A percentile compares a stretch with the other conserved stretches of the same genome.
Evolutionary conservation across 768 basidiomycete genomes (phyloP).

Genomic region (Collybiopsis luxurians): DNA sequence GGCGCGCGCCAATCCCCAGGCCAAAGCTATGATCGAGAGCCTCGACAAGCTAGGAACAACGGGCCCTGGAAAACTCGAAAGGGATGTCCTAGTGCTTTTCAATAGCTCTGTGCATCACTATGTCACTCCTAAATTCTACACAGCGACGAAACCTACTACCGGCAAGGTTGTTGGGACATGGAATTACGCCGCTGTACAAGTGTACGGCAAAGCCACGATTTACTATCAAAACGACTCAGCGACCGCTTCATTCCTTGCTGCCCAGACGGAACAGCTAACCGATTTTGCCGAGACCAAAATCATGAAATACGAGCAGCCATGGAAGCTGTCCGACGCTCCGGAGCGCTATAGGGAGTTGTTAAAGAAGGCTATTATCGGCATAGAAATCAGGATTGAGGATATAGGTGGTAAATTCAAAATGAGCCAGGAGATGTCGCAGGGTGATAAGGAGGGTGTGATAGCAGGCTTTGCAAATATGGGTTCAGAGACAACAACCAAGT

Average conservation of each 20-base stretch:
- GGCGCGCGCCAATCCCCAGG: conserved; percentile 23
- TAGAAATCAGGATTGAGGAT: conserved; percentile 19
- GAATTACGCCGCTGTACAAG: conserved; percentile 25
- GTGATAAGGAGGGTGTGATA: conserved; percentile 19
- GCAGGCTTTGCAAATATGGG: conserved; percentile 17
- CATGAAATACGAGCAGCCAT: conserved; percentile 13
- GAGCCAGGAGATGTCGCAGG: conserved; percentile 19
- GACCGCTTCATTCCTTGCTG: conserved; percentile 11
- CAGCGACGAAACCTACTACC: conserved; percentile 23
- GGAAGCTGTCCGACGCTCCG: conserved; percentile 21
- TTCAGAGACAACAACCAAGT: conserved; percentile 11
- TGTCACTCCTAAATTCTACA: conserved; percentile 24
- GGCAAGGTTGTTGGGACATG: conserved; percentile 25
- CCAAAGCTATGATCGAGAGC: conserved; percentile 19
- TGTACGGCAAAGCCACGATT: conserved; percentile 19
- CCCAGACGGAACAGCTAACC: conserved; percentile 13
- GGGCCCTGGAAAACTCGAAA: background rate
- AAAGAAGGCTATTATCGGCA: conserved; percentile 24
- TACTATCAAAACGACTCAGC: conserved; percentile 14
- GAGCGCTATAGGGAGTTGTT: conserved; percentile 16
- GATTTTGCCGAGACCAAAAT: conserved; percentile 11
- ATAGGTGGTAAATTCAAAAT: conserved; percentile 24
- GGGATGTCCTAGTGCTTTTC: conserved; percentile 18
- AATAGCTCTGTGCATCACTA: conserved; percentile 21
- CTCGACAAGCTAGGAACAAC: background rate